phyloP scores from a whole-genome alignment of 1,284 basidiomycete genomes.

The Tilletiaria anomala region DNA sequence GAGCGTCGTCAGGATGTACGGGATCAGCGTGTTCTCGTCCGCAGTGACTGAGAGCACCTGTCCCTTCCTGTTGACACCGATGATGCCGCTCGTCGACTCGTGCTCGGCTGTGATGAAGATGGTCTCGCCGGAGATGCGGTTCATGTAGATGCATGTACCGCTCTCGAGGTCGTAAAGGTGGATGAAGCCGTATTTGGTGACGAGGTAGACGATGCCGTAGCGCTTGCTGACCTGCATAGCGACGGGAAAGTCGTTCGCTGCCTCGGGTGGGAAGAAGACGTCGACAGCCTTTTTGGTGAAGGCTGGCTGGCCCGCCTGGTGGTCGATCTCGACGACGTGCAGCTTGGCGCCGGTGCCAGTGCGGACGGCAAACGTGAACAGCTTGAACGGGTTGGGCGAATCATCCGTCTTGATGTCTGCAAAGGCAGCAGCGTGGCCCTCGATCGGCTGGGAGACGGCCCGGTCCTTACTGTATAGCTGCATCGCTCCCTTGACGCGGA shows the following conservation, averaged over 20 bases:
- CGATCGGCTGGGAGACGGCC: constrained; percentile 94
- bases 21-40: constrained; percentile 89
- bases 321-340: constrained; percentile 97
- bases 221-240: constrained; percentile 97
- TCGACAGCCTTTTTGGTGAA: constrained; percentile 98
- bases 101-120: constrained; percentile 98
- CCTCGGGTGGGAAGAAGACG: constrained; percentile 97
- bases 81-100: constrained; percentile 84
- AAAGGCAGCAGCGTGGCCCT: constrained; percentile 95
- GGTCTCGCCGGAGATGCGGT: constrained; percentile 97
- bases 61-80: constrained; percentile 98
- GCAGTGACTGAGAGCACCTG: constrained; percentile 94
- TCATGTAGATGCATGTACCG: constrained; percentile 99
- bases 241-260: constrained; percentile 98
- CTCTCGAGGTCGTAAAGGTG: constrained; percentile 97
- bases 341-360: constrained; percentile 96
- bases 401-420: constrained; percentile 58
- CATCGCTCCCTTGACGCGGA: constrained; percentile 53
- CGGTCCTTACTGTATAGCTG: constrained; percentile 79
- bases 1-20: constrained; percentile 81
- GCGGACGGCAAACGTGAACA: constrained; percentile 90
- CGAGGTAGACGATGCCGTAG: constrained; percentile 91
- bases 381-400: constrained; percentile 47
- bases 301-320: constrained; percentile 81
- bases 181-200: constrained; percentile 99